Evolutionary conservation across 345 rosid species (phyloP), one percentile per base, ranked within the genome.

Genomic region (Acer negundo): DNA sequence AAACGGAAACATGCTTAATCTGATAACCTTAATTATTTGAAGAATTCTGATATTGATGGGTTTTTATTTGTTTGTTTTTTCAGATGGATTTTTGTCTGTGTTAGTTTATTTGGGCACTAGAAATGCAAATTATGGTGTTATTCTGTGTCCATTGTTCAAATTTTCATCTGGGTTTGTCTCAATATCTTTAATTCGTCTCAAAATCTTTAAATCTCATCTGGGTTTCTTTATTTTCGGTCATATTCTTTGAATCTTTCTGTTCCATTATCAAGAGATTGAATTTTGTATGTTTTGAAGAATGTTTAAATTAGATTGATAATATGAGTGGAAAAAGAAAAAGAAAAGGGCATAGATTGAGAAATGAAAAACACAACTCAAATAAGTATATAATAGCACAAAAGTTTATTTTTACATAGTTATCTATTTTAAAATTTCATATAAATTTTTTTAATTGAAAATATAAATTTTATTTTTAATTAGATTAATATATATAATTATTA

Each of bases 161-260:
- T 62, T 9, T 8, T 62, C 56, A 62, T 6, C 0, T 55, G 84
- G 73, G 80, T 62, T 31, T 31, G 35, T 31, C 38, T 80, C 69
- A 22, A 68, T 49, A 73, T 77, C 42, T 26, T 62, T 2, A 31
- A 22, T 71, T 74, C 70, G 15, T 17, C 44, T 80, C 71, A 26
- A 71, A 65, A 73, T 69, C 26, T 47, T 67, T 1, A 12, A 19
- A 38, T 78, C 35, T 63, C 74, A 70, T 72, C 73, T 40, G 76
- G 82, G 74, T 75, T 77, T 31, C 47, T 63, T 15, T 10, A 11
- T 38, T 53, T 62, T 63, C 35, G 3, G 13, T 24, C 23, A 16
- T n/a, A 22, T 10, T 38, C 12, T 44, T 46, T 19, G 28, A 26
- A 26, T 26, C 28, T 26, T 26, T 26, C 6, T 23, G 35, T 59